Evolutionary conservation across 2,329 filamentous ascomycete genomes (phyloP).

Genomic region (Trichophaea hybrida): DNA sequence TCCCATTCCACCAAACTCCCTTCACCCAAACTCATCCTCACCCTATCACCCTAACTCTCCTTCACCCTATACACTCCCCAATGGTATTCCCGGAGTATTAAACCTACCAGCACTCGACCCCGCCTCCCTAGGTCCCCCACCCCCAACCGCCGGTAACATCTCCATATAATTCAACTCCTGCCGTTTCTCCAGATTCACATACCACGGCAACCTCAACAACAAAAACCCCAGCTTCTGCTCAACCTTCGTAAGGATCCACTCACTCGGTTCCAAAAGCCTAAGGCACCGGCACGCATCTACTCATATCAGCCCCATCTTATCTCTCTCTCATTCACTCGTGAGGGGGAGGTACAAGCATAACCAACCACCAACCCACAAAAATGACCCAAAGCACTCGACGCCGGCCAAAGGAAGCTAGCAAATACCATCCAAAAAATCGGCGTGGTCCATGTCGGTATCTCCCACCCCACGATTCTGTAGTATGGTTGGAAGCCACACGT

Average conservation of each 20-base stretch:
- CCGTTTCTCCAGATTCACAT: conserved; percentile 17
- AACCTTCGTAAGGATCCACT: conserved; percentile 73
- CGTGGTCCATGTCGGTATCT: conserved; percentile 85
- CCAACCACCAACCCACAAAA: conserved; percentile 70
- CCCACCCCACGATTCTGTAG: conserved; percentile 48
- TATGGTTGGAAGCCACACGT: conserved; percentile 69
- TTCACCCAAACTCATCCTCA: background rate
- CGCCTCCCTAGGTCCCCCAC: background rate
- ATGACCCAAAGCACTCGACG: conserved; percentile 74
- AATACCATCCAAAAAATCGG: conserved; percentile 65
- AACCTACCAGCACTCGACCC: background rate
- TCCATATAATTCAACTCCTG: conserved; percentile 19
- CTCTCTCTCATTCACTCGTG: background rate
- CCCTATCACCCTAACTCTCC: no score
- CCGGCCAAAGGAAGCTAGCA: conserved; percentile 61
- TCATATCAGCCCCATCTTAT: background rate
- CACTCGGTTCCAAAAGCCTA: conserved; percentile 76
- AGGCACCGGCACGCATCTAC: conserved; percentile 74
- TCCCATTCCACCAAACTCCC: background rate
- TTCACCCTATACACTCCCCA: background rate
- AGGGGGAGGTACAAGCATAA: conserved; percentile 53
- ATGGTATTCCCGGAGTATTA: background rate
- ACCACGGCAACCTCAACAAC: conserved; percentile 16
- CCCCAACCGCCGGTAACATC: conserved; percentile 13
- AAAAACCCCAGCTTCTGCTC: conserved; percentile 71